Conservation (phyloP, 441 rosid genomes). For the Populus hybrid region DNA sequence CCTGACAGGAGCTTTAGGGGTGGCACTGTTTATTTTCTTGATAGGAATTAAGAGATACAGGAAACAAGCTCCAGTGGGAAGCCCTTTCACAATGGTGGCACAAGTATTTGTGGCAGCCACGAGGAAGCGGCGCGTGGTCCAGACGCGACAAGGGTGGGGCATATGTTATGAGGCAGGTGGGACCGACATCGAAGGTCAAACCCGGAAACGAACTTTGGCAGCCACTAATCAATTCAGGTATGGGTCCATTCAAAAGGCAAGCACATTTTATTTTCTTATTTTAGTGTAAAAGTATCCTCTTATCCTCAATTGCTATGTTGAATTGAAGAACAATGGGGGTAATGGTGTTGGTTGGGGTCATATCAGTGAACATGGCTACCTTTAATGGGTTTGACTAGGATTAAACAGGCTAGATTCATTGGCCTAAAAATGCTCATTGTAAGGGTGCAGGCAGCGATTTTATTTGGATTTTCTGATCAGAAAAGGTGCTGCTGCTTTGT, state of each 20-base stretch:
- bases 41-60: slow-evolving; percentile 52
- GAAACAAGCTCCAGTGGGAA: slow-evolving; percentile 50
- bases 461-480: background rate
- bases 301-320: background rate
- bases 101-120: slow-evolving; percentile 69
- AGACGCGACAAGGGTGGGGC: slow-evolving; percentile 25
- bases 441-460: background rate
- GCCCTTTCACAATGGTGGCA: slow-evolving; percentile 58
- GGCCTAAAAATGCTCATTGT: background rate
- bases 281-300: background rate
- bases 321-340: background rate
- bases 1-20: slow-evolving; percentile 42
- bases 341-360: background rate
- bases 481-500: no score
- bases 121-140: slow-evolving; percentile 48
- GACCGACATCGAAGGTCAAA: slow-evolving; percentile 14
- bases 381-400: background rate
- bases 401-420: background rate
- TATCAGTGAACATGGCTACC: background rate
- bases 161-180: slow-evolving; percentile 25
- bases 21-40: slow-evolving; percentile 46
- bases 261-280: background rate
- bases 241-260: background rate
- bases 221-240: slow-evolving; percentile 66
- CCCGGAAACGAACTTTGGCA: slow-evolving; percentile 19